Evolutionary conservation across 2,329 filamentous ascomycete genomes (phyloP).

Genomic region (Basipetospora chlamydospora): DNA sequence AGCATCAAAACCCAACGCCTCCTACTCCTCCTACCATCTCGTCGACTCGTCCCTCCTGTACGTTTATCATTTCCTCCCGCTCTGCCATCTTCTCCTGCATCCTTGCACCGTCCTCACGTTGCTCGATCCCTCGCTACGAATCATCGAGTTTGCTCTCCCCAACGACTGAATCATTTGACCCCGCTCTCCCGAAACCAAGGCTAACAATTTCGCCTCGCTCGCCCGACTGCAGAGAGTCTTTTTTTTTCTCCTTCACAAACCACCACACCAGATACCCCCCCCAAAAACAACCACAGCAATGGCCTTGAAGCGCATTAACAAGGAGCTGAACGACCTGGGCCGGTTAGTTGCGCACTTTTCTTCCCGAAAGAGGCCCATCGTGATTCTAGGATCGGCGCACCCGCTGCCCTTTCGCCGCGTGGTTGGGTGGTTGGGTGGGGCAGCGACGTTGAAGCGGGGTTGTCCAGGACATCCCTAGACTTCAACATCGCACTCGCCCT

Average conservation of each 20-base stretch:
- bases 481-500: too few relatives aligned
- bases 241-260: conserved; percentile 1
- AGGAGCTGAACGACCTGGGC: conserved; percentile 81
- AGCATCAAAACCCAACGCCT: background rate
- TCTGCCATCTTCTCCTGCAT: background rate
- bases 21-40: background rate
- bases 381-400: too few relatives aligned
- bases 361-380: too few relatives aligned
- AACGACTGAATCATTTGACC: conserved; percentile 1
- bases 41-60: conserved; percentile 9
- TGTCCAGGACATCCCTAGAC: too few relatives aligned
- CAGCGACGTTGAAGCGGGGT: conserved; percentile 1
- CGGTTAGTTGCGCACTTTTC: conserved; percentile 40
- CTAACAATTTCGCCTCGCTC: background rate
- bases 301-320: conserved; percentile 91
- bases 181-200: conserved; percentile 1
- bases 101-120: too few relatives aligned
- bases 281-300: conserved; percentile 31
- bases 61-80: background rate
- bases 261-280: conserved; percentile 1
- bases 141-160: too few relatives aligned
- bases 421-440: background rate
- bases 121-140: too few relatives aligned
- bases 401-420: too few relatives aligned
- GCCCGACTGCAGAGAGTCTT: background rate